phyloP scores from a whole-genome alignment of 2,329 filamentous ascomycete genomes.

The Cercospora beticola region DNA sequence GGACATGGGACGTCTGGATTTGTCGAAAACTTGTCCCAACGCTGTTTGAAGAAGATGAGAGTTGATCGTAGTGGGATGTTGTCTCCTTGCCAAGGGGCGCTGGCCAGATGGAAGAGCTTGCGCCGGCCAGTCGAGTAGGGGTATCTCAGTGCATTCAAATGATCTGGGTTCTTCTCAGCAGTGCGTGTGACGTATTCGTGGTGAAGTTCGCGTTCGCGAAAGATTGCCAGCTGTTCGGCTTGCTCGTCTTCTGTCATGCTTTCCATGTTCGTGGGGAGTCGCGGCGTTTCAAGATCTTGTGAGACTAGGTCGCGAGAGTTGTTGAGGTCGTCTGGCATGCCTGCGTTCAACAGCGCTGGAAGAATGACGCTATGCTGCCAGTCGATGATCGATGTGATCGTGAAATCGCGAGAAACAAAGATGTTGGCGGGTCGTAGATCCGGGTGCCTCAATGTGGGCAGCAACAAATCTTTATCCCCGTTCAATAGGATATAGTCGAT shows the following conservation, averaged over 20 bases:
- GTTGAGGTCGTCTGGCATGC: conserved; percentile 43
- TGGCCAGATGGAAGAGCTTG: conserved; percentile 23
- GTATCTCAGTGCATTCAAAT: conserved; percentile 24
- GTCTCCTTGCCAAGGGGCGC: conserved; percentile 32
- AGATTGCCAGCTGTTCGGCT: conserved; percentile 13
- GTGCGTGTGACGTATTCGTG: conserved; percentile 11
- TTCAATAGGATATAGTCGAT: conserved; percentile 31
- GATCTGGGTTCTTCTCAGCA: neutral
- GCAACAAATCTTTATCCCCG: conserved; percentile 13
- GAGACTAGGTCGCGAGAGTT: conserved; percentile 30
- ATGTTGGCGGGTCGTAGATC: conserved; percentile 38
- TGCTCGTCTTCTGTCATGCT: conserved; percentile 9
- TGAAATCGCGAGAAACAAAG: conserved; percentile 34
- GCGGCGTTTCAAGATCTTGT: neutral
- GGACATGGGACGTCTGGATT: conserved; percentile 17
- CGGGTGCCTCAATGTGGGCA: conserved; percentile 24
- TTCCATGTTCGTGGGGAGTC: neutral
- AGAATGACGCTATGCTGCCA: conserved; percentile 44
- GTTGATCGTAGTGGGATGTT: conserved; percentile 28
- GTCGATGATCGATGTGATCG: conserved; percentile 40
- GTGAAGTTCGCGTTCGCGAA: conserved; percentile 25
- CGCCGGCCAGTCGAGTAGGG: conserved; percentile 24
- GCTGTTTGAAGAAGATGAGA: conserved; percentile 24
- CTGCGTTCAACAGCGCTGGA: conserved; percentile 41
- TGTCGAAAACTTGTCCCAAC: conserved; percentile 16